Conservation (phyloP, 2,329 filamentous ascomycete species). For the Pseudogymnoascus sp. region DNA sequence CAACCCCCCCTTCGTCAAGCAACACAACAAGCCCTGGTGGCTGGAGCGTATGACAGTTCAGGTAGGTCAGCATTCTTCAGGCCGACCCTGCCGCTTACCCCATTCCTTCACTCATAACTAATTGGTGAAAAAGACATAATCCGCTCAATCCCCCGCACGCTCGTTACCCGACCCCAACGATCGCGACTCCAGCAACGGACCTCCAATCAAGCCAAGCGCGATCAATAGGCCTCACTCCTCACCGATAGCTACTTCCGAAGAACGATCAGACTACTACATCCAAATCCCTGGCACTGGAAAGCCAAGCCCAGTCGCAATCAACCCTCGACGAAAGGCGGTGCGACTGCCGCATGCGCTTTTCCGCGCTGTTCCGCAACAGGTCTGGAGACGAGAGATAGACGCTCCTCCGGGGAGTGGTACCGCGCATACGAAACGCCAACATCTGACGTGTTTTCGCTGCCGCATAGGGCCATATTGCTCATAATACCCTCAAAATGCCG, state of each 20-base stretch:
- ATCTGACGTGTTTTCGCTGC: neutral
- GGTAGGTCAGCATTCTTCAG: neutral
- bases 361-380: neutral
- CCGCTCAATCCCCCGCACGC: neutral
- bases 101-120: neutral
- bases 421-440: neutral
- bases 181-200: neutral
- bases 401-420: neutral
- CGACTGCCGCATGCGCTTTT: neutral
- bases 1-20: neutral
- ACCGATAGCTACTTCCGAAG: neutral
- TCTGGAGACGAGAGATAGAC: neutral
- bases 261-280: neutral
- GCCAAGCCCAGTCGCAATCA: neutral
- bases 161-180: neutral
- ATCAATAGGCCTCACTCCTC: neutral
- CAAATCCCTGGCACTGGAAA: neutral
- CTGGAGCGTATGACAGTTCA: neutral
- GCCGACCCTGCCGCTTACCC: neutral
- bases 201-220: neutral
- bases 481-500: conserved; percentile 42
- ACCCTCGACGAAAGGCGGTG: neutral
- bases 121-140: neutral
- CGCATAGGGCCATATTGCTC: neutral
- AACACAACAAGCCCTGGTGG: neutral